A percentile compares a stretch with the other conserved stretches of the same genome.
These are phyloP conservation scores for Eimeria brunetti DNA, from an alignment of 169 alveolate species.

Conservation along the genomic window DNA sequence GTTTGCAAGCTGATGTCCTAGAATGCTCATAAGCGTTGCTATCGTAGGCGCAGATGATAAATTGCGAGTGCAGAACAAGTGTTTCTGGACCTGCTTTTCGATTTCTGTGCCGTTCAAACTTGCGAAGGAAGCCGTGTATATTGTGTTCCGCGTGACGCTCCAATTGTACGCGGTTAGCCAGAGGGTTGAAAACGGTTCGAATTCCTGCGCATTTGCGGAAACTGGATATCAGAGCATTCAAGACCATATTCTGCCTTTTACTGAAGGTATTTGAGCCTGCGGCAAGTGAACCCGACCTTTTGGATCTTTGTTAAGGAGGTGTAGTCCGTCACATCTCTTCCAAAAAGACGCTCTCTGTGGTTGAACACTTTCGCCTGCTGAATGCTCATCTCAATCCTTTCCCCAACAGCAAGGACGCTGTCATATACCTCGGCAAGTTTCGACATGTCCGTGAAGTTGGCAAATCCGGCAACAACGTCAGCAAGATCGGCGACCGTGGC, in stretches of 20 bases:
- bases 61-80: neutral
- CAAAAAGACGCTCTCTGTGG: conserved; percentile 92
- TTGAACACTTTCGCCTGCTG: conserved; percentile 93
- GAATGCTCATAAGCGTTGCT: neutral
- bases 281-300: conserved; percentile 4
- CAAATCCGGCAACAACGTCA: conserved; percentile 90
- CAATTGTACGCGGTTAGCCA: conserved; percentile 94
- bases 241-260: neutral
- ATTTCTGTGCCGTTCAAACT: conserved; percentile 88
- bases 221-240: neutral
- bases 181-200: conserved; percentile 93
- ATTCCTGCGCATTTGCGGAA: conserved; percentile 87
- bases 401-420: conserved; percentile 88
- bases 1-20: neutral
- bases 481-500: conserved; percentile 91
- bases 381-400: conserved; percentile 88
- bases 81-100: conserved; percentile 45
- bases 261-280: neutral
- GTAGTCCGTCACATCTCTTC: conserved; percentile 93
- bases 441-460: conserved; percentile 87
- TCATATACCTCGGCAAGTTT: conserved; percentile 89
- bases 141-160: conserved; percentile 88
- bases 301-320: conserved; percentile 83
- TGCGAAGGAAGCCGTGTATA: conserved; percentile 93
- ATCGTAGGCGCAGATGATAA: neutral